These are phyloP conservation scores for Metschnikowia gruessii DNA, from an alignment of 805 yeast genomes.

Conservation along the genomic window DNA sequence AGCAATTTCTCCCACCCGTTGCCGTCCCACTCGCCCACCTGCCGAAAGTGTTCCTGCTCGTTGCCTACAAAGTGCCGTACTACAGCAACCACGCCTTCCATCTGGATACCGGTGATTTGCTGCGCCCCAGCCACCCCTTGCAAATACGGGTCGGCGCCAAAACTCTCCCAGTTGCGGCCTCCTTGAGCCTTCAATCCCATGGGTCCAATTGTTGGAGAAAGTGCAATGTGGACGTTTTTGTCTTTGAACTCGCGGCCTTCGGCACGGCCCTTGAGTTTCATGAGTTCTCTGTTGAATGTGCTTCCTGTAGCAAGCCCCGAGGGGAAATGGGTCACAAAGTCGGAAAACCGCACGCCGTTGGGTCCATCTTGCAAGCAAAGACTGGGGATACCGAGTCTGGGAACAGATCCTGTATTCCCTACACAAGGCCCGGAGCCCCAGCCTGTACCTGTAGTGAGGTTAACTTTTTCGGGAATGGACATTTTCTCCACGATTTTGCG, in stretches of 20 bases:
- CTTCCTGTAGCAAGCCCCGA: conserved; percentile 58
- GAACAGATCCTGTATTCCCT: conserved; percentile 59
- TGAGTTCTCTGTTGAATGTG: conserved; percentile 52
- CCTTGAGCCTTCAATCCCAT: conserved; percentile 61
- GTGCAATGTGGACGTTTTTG: conserved; percentile 53
- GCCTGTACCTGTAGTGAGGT: conserved; percentile 61
- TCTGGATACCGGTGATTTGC: conserved; percentile 54
- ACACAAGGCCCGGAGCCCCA: conserved; percentile 62
- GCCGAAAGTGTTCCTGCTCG: conserved; percentile 62
- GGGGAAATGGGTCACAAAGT: conserved; percentile 54
- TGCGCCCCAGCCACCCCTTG: conserved; percentile 54
- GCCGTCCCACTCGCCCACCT: conserved; percentile 47
- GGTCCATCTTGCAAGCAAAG: conserved; percentile 65
- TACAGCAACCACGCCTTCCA: conserved; percentile 54
- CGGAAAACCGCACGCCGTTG: conserved; percentile 56
- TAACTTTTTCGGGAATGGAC: conserved; percentile 58
- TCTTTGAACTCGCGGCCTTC: conserved; percentile 52
- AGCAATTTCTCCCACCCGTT: conserved; percentile 44
- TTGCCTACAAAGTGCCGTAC: conserved; percentile 58
- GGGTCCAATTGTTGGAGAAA: conserved; percentile 61
- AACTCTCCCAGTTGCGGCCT: conserved; percentile 65
- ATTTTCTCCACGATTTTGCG: conserved; percentile 52
- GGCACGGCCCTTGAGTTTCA: conserved; percentile 53
- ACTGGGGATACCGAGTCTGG: conserved; percentile 51
- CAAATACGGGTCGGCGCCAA: conserved; percentile 60